Percentiles rank a stretch among this genome's conserved stretches.
These are phyloP conservation scores for Trichoderma hamatum DNA, from an alignment of 2,329 filamentous ascomycete species.

Conservation along the genomic window DNA sequence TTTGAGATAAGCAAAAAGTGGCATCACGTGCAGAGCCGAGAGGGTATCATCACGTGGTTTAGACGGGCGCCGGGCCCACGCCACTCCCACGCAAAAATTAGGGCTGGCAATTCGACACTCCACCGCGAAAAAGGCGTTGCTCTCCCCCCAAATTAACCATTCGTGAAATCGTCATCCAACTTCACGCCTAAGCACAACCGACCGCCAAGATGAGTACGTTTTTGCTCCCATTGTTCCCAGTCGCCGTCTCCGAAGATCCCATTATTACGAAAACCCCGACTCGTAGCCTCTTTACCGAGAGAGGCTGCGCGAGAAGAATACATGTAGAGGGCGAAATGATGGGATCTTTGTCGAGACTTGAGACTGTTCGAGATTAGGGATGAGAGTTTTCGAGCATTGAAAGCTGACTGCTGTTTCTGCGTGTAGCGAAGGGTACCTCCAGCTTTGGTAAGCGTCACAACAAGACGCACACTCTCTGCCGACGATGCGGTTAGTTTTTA, in stretches of 20 bases:
- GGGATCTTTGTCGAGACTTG: slow-evolving; percentile 1
- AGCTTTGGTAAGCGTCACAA: slow-evolving; percentile 75
- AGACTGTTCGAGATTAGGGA: not conserved
- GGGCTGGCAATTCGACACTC: slow-evolving; percentile 43
- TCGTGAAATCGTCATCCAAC: slow-evolving; percentile 44
- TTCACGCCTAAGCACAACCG: slow-evolving; percentile 49
- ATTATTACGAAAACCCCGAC: slow-evolving; percentile 6
- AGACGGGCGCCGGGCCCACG: slow-evolving; percentile 32
- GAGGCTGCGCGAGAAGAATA: slow-evolving; percentile 6
- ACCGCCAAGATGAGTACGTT: slow-evolving; percentile 63
- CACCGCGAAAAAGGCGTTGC: slow-evolving; percentile 41
- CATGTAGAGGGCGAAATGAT: slow-evolving; percentile 6
- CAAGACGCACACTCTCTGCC: slow-evolving; percentile 98
- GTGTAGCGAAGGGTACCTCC: slow-evolving; percentile 60
- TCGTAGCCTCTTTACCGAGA: slow-evolving; percentile 17
- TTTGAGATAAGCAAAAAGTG: not conserved
- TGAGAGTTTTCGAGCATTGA: not conserved
- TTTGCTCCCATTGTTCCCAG: not conserved
- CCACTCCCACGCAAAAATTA: slow-evolving; percentile 37
- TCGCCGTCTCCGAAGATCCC: slow-evolving; percentile 6
- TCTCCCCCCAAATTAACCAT: slow-evolving; percentile 40
- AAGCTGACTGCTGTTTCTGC: slow-evolving; percentile 36
- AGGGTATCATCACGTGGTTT: slow-evolving; percentile 41
- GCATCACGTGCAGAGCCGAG: slow-evolving; percentile 15
- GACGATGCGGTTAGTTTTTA: slow-evolving; percentile 85